These are phyloP conservation scores for Murraya paniculata DNA, from an alignment of 345 rosid species.

Conservation along the genomic window DNA sequence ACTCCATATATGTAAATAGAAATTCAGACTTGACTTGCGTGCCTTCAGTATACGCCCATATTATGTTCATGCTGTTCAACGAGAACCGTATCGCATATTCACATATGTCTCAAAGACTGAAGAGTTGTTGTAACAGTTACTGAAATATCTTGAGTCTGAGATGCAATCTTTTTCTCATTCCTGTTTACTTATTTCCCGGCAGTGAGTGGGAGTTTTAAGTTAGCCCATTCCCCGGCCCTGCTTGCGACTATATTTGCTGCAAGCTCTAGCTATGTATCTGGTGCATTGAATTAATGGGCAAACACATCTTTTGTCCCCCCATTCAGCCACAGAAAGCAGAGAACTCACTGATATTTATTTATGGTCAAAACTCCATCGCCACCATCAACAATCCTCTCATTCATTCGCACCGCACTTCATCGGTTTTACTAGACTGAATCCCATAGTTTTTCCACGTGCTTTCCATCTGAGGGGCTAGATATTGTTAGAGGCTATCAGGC, in stretches of 20 bases:
- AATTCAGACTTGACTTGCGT: too few relatives aligned
- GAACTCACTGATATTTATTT: neutral
- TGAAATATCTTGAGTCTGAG: neutral
- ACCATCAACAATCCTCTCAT: neutral
- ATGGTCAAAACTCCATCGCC: neutral
- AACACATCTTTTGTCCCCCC: neutral
- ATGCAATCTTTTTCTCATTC: neutral
- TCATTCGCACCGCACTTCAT: neutral
- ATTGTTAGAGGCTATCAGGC: neutral
- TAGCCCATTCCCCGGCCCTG: conserved; percentile 15
- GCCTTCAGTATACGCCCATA: too few relatives aligned
- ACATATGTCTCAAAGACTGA: too few relatives aligned
- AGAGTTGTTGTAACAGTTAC: too few relatives aligned
- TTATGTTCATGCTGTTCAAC: neutral
- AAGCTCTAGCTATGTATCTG: conserved; percentile 4
- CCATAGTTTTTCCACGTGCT: neutral
- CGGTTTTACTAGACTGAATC: neutral
- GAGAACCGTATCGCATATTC: neutral
- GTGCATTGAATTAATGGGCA: conserved; percentile 24
- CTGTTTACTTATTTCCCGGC: conserved; percentile 20
- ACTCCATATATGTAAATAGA: too few relatives aligned
- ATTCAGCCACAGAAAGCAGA: neutral
- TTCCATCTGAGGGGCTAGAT: neutral
- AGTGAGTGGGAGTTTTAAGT: conserved; percentile 17
- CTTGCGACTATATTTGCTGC: conserved; percentile 14